Conservation (phyloP, 2,329 filamentous ascomycete species). For the Microcyclosporella mali region DNA sequence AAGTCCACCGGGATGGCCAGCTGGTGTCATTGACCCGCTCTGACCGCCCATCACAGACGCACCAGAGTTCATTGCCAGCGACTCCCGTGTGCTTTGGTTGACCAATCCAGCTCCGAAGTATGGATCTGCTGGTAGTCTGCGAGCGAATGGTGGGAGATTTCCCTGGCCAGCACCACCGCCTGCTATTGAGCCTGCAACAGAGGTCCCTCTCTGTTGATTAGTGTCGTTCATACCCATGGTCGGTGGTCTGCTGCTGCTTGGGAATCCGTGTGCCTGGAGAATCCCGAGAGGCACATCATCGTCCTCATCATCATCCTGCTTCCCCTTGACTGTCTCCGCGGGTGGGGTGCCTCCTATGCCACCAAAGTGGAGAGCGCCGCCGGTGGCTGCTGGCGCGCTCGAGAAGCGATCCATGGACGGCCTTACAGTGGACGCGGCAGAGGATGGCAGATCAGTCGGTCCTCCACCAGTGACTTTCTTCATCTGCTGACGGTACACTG, state of each 20-base stretch:
- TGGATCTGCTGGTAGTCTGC: constrained; percentile 75
- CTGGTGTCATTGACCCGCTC: constrained; percentile 14
- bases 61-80: constrained; percentile 53
- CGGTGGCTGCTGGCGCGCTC: constrained; percentile 17
- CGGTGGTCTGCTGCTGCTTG: constrained; percentile 68
- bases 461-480: constrained; percentile 87
- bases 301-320: constrained; percentile 61
- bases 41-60: constrained; percentile 35
- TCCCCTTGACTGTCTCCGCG: constrained; percentile 19
- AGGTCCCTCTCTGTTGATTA: constrained; percentile 50
- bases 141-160: constrained; percentile 72
- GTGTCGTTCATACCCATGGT: constrained; percentile 50
- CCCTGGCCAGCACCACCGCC: constrained; percentile 39
- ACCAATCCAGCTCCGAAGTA: constrained; percentile 75
- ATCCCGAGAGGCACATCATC: constrained; percentile 85
- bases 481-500: constrained; percentile 89
- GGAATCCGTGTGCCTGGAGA: constrained; percentile 82
- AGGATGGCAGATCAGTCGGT: constrained; percentile 38
- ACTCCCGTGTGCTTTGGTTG: constrained; percentile 65
- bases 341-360: constrained; percentile 28
- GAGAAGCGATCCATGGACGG: constrained; percentile 51
- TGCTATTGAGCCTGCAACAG: constrained; percentile 47
- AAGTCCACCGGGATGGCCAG: constrained; percentile 64
- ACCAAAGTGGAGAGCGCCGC: constrained; percentile 24
- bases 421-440: constrained; percentile 40